Conservation (phyloP, 345 rosid species). For the Brassica carinata region DNA sequence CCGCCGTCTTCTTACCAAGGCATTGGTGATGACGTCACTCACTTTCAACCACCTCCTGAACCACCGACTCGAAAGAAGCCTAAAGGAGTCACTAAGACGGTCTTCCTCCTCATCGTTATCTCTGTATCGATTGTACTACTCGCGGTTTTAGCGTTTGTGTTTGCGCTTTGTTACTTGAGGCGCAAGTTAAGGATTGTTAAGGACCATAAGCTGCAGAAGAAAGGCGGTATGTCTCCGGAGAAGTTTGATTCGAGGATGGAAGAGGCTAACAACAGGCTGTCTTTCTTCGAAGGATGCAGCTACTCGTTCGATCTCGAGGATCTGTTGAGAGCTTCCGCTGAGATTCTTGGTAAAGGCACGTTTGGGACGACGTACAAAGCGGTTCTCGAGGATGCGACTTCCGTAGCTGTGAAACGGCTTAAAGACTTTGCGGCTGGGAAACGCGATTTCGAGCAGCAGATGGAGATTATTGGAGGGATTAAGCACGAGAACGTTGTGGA, state of each 20-base stretch:
- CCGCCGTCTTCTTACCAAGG: conserved; percentile 65
- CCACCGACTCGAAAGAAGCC: conserved; percentile 16
- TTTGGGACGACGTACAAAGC: conserved; percentile 94
- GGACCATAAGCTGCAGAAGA: conserved; percentile 57
- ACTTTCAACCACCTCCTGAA: conserved; percentile 32
- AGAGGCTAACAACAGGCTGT: conserved; percentile 77
- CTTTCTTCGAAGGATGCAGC: conserved; percentile 86
- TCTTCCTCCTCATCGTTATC: conserved; percentile 52
- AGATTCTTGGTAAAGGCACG: conserved; percentile 95
- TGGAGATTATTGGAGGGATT: conserved; percentile 83
- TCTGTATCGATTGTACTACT: conserved; percentile 51
- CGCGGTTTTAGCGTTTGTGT: conserved; percentile 47
- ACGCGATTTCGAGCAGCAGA: conserved; percentile 93
- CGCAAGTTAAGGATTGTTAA: conserved; percentile 43
- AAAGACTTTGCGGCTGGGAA: conserved; percentile 88
- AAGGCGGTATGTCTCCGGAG: conserved; percentile 84
- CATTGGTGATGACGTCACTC: conserved; percentile 34
- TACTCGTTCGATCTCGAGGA: conserved; percentile 96
- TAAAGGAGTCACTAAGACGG: conserved; percentile 51
- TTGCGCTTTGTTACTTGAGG: conserved; percentile 59
- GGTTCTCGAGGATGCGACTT: conserved; percentile 45
- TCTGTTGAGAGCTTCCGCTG: conserved; percentile 94
- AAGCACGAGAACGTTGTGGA: conserved; percentile 86
- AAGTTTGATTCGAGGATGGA: conserved; percentile 74
- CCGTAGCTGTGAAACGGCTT: conserved; percentile 91